These are phyloP conservation scores for Cyathus striatus DNA, from an alignment of 768 basidiomycete species.

Conservation along the genomic window DNA sequence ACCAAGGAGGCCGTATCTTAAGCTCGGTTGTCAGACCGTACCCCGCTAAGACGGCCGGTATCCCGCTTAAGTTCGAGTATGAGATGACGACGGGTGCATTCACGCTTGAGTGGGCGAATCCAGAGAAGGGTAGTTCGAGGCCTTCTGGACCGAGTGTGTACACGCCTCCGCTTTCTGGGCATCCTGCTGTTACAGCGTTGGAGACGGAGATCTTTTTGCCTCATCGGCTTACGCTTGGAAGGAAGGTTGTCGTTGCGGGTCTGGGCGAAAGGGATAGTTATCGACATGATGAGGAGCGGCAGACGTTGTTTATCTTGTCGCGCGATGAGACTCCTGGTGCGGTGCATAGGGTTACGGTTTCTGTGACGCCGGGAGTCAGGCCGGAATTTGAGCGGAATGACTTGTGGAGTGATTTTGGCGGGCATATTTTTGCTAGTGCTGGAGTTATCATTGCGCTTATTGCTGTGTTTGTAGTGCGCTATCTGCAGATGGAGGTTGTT, in stretches of 20 bases:
- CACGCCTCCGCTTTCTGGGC: constrained; percentile 34
- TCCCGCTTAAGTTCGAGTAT: constrained; percentile 70
- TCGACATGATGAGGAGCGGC: constrained; percentile 56
- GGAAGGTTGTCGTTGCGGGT: constrained; percentile 55
- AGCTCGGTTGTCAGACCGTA: constrained; percentile 84
- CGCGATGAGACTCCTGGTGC: constrained; percentile 36
- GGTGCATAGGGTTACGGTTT: constrained; percentile 46
- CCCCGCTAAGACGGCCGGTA: constrained; percentile 84
- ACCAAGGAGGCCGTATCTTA: constrained; percentile 79
- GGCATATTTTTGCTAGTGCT: constrained; percentile 12
- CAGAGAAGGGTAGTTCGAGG: constrained; percentile 11
- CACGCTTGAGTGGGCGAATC: constrained; percentile 58
- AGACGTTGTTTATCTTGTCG: constrained; percentile 70
- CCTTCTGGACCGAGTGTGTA: constrained; percentile 15
- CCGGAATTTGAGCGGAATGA: constrained; percentile 54
- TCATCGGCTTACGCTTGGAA: constrained; percentile 48
- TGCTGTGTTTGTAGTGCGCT: too few relatives aligned
- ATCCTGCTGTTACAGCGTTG: constrained; percentile 36
- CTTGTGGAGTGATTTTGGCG: constrained; percentile 56
- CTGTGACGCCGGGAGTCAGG: constrained; percentile 47
- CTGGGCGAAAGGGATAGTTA: constrained; percentile 46
- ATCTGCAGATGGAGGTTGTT: too few relatives aligned
- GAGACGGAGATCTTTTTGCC: constrained; percentile 88
- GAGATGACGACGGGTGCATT: constrained; percentile 72
- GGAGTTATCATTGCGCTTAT: too few relatives aligned